Evolutionary conservation across 1,139 yeast genomes (phyloP), one percentile per base, ranked within the genome.

Genomic region (Pneumocystis sp.): DNA sequence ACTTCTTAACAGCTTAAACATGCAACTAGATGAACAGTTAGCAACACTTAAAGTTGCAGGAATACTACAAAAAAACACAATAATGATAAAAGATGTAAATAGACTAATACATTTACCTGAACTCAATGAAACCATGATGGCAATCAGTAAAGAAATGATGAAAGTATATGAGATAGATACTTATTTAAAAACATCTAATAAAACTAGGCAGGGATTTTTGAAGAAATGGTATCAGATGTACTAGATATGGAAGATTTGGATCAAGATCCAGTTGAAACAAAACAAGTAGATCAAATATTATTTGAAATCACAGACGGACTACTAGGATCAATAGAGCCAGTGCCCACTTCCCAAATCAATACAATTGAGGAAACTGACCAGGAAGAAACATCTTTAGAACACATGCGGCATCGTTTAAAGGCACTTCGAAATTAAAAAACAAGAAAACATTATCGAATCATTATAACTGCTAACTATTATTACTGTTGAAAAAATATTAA

Each of bases 141-240:
- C 86, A 70, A 77, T 95, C 68, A 87, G 93, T 68, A 86, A 83
- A 73, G 98, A 95, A 75, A 80, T 95, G 73, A 85, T 88, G 83
- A 88, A 87, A 74, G 85, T 68, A 59, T 15, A 67, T 35, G 15
- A 25, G 42, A 31, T 31, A 39, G 29, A 40, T 6, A 37, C 19
- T 25, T 31, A 5, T 61, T 25, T 34, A 44, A 60, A 40, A 59
- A n/a, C 19, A 21, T 6, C 34, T 21, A 39, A 34, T 31, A 42
- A 40, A 29, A 56, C 31, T 66, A 75, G 71, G 77, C 96, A 2
- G 98, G 98, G 0, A 83, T 95, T 63, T 90, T 95, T 68, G 90
- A 88, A 71, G 98, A 95, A 73, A 93, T 95, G 97, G 85, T 91
- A 75, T 90, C 88, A 66, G 98, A 95, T 73, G 85, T 89, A 72